Evolutionary conservation across 352 stramenopile species (phyloP), one percentile per base, ranked within the genome.

Genomic region (Phytophthora chlamydospora): DNA sequence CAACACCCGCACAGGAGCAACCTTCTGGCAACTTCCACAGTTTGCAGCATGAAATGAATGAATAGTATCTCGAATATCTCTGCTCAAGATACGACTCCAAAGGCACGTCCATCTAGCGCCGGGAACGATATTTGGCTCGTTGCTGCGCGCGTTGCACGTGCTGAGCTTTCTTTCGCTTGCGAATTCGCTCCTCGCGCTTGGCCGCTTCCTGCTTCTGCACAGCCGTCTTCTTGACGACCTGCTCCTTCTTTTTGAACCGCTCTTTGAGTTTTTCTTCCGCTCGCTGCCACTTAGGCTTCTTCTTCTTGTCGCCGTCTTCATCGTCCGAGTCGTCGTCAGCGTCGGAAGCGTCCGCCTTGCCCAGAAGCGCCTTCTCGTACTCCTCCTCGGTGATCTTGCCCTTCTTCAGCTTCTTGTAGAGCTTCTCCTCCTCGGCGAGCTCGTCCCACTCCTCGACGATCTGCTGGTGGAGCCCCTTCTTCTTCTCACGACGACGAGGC

Each of bases 381-480:
- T 97, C 88, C 19, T 98, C 89, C 66, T 98, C 87, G 0, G 92
- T 92, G 58, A 99, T 98, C 74, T 99, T 99, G 17, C 97, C 97
- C 61, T 94, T 93, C 52, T 98, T 97, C 33, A 99, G 65, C 72
- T 99, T 98, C 74, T 99, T 99, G 77, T 94, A 98, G 31, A 97
- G 53, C 57, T 97, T 89, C 53, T 98, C 85, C 70, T 99, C 97
- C 58, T 99, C 96, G 31, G 97, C 97, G 9, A 99, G 74, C 48
- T 99, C 97, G 54, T 99, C 97, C 98, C 98, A 99, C 73, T 99
- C 98, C 62, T 99, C 97, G 19, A 98, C 86, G 62, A 99, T 98
- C 62, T 97, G 90, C 68, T 98, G 89, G 60, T 99, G 93, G 42
- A 93, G 67, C 24, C 97, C 96, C 66, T 98, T 97, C 79, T 98